Conservation (phyloP, 2,329 filamentous ascomycete genomes). For the Botrytis byssoidea region DNA sequence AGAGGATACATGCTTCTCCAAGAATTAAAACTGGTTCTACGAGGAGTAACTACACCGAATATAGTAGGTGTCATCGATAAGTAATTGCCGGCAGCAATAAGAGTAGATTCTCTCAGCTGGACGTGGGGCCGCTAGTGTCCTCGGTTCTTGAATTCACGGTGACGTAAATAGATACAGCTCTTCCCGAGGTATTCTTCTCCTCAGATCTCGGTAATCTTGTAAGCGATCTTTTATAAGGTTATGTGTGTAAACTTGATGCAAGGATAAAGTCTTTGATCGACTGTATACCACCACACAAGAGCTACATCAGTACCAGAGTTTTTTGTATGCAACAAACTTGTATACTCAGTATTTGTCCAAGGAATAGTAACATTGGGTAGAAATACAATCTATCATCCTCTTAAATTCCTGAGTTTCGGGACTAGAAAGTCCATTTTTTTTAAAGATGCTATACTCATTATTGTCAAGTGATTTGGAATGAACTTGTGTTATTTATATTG, state of each 20-base stretch:
- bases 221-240: background rate
- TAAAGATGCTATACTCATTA: background rate
- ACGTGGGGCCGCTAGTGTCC: background rate
- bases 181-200: background rate
- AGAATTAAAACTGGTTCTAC: background rate
- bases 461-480: background rate
- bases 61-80: background rate
- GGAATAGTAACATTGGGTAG: background rate
- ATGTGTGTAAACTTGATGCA: background rate
- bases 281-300: background rate
- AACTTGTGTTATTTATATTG: background rate
- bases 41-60: no score
- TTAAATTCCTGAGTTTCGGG: no score
- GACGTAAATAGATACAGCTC: background rate
- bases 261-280: background rate
- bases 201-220: background rate
- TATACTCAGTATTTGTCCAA: background rate
- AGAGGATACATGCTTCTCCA: background rate
- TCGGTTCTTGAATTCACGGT: background rate
- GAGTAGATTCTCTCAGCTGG: background rate
- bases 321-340: no score
- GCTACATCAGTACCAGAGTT: background rate
- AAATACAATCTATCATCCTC: background rate
- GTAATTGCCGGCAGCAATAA: background rate
- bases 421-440: background rate